Conservation (phyloP, 352 stramenopile species). For the Pythium myriotylum region DNA sequence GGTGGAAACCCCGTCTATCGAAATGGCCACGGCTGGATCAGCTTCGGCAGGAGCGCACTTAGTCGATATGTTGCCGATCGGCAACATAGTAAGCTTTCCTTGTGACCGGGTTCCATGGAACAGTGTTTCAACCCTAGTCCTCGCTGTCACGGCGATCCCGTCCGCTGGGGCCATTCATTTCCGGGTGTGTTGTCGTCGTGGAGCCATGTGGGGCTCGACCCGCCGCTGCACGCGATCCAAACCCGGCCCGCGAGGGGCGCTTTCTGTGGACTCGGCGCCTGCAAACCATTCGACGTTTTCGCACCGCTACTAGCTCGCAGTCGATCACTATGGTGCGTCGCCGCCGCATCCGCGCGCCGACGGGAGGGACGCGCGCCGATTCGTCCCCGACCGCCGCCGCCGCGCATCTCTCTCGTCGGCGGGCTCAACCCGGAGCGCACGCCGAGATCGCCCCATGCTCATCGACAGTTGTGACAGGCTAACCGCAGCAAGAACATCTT, state of each 20-base stretch:
- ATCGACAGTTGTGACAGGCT: conserved; percentile 19
- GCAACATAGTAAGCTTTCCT: conserved; percentile 19
- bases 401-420: background rate
- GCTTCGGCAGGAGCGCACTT: too few relatives aligned
- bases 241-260: conserved; percentile 26
- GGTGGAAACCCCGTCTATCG: too few relatives aligned
- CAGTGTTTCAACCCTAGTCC: conserved; percentile 29
- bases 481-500: conserved; percentile 50
- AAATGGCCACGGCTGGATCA: too few relatives aligned
- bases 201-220: conserved; percentile 25
- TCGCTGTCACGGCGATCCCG: conserved; percentile 5
- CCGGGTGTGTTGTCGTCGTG: conserved; percentile 13
- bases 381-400: background rate
- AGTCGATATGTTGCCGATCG: conserved; percentile 9
- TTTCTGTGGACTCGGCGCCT: conserved; percentile 36
- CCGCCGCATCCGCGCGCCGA: background rate
- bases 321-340: conserved; percentile 38
- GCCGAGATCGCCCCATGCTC: too few relatives aligned
- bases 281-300: conserved; percentile 40
- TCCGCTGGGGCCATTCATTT: conserved; percentile 28
- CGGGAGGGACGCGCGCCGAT: background rate
- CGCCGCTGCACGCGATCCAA: conserved; percentile 20
- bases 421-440: too few relatives aligned
- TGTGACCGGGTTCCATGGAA: conserved; percentile 10
- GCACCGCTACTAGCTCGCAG: conserved; percentile 29